A percentile compares a stretch with the other conserved stretches of the same genome.
Conservation (phyloP, 2,329 filamentous ascomycete species). For the Beauveria bassiana region DNA sequence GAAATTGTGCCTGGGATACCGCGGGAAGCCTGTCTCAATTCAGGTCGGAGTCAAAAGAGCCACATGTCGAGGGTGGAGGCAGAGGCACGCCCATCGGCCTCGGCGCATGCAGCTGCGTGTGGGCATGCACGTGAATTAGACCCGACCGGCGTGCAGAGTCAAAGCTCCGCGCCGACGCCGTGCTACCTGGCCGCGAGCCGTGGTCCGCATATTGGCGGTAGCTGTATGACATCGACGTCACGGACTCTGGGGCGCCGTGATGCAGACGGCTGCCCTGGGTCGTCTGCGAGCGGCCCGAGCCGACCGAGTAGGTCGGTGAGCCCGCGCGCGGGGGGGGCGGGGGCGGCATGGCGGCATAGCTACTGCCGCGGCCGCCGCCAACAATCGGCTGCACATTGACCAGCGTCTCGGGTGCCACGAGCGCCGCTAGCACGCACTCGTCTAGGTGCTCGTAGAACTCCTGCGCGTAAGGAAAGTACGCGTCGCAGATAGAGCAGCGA, state of each 20-base stretch:
- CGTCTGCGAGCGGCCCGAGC: background rate
- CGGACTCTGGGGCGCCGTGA: background rate
- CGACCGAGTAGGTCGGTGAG: background rate
- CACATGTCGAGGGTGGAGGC: slow-evolving; percentile 3
- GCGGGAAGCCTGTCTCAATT: background rate
- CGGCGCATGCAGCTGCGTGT: slow-evolving; percentile 8
- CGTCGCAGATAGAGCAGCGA: slow-evolving; percentile 84
- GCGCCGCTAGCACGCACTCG: slow-evolving; percentile 53
- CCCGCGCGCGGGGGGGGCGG: background rate
- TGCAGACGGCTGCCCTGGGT: slow-evolving; percentile 1
- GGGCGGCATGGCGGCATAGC: slow-evolving; percentile 2
- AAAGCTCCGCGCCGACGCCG: slow-evolving; percentile 1
- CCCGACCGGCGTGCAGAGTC: slow-evolving; percentile 3
- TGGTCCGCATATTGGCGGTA: slow-evolving; percentile 4
- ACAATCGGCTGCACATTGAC: background rate
- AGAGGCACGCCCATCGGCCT: slow-evolving; percentile 6
- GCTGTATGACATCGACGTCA: background rate
- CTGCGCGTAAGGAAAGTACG: slow-evolving; percentile 73
- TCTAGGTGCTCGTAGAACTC: slow-evolving; percentile 97
- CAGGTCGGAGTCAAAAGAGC: slow-evolving; percentile 8
- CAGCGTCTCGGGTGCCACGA: slow-evolving; percentile 33
- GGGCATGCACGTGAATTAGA: slow-evolving; percentile 7
- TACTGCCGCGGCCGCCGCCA: background rate
- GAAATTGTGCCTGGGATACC: background rate
- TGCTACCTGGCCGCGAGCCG: slow-evolving; percentile 1